Conservation (phyloP, 176 grass and related monocot genomes). For the Coix lacrymajobi region DNA sequence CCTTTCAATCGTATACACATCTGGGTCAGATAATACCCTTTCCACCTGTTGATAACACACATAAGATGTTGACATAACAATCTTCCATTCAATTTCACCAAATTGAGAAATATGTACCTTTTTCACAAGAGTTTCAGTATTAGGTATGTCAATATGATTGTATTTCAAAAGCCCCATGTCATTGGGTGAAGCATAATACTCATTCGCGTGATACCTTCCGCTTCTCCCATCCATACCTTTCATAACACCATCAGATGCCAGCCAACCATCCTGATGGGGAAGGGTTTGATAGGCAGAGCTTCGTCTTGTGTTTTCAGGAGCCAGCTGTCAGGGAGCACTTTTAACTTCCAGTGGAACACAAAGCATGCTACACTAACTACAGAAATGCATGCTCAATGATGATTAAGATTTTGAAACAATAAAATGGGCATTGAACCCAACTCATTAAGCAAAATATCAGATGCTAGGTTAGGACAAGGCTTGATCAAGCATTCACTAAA, state of each 20-base stretch:
- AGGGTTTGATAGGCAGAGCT: constrained; percentile 31
- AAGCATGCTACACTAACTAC: background rate
- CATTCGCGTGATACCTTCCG: constrained; percentile 23
- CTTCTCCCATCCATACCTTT: constrained; percentile 29
- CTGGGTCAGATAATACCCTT: constrained; percentile 55
- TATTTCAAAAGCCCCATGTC: constrained; percentile 7
- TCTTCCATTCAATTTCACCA: background rate
- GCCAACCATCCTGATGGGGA: constrained; percentile 1
- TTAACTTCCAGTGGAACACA: background rate
- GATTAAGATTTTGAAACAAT: background rate
- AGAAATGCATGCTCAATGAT: background rate
- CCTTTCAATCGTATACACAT: constrained; percentile 61
- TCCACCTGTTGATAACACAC: constrained; percentile 41
- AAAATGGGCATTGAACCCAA: background rate
- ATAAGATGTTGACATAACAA: background rate
- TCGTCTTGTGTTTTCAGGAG: constrained; percentile 44
- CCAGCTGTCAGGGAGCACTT: constrained; percentile 28
- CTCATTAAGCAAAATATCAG: background rate
- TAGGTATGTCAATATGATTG: constrained; percentile 39
- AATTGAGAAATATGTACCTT: constrained; percentile 35
- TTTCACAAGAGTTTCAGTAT: constrained; percentile 49
- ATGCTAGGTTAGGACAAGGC: background rate
- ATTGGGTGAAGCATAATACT: constrained; percentile 32
- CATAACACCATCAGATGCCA: constrained; percentile 27
- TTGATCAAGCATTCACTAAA: constrained; percentile 2